Conservation (phyloP, 441 rosid genomes). For the Pelargonium citronellum region DNA sequence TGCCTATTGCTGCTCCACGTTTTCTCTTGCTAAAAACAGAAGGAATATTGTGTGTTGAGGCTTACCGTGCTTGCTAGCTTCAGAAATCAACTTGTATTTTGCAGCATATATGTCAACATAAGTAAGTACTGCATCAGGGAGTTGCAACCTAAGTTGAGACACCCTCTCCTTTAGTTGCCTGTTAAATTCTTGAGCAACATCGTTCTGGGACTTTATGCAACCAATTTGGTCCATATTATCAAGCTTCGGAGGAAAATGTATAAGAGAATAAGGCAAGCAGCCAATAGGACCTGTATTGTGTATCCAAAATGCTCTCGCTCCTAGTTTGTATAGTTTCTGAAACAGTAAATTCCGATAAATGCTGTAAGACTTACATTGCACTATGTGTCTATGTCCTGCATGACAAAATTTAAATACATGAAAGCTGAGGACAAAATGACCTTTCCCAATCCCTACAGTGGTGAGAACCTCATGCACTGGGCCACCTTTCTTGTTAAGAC, state of each 20-base stretch:
- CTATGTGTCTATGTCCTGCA: too few relatives aligned
- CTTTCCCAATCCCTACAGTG: too few relatives aligned
- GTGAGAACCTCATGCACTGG: too few relatives aligned
- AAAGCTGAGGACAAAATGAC: too few relatives aligned
- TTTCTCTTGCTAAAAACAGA: neutral
- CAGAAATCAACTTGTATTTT: conserved; percentile 34
- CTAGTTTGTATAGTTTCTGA: conserved; percentile 35
- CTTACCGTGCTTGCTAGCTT: conserved; percentile 33
- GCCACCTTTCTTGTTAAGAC: too few relatives aligned
- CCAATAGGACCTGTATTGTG: conserved; percentile 55
- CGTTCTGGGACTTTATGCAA: conserved; percentile 33
- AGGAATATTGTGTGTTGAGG: neutral
- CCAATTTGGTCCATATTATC: conserved; percentile 29
- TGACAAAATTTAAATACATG: too few relatives aligned
- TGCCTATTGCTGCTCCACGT: too few relatives aligned
- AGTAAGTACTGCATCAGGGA: conserved; percentile 27
- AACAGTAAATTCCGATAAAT: neutral
- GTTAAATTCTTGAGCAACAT: conserved; percentile 44
- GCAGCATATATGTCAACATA: conserved; percentile 39
- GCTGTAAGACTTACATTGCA: too few relatives aligned
- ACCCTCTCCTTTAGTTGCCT: conserved; percentile 31
- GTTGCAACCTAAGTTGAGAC: conserved; percentile 25
- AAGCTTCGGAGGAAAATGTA: conserved; percentile 22
- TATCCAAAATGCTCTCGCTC: conserved; percentile 47
- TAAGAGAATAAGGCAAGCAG: conserved; percentile 31